Conservation (phyloP, 2,329 filamentous ascomycete species). For the Stylonectria norvegica region DNA sequence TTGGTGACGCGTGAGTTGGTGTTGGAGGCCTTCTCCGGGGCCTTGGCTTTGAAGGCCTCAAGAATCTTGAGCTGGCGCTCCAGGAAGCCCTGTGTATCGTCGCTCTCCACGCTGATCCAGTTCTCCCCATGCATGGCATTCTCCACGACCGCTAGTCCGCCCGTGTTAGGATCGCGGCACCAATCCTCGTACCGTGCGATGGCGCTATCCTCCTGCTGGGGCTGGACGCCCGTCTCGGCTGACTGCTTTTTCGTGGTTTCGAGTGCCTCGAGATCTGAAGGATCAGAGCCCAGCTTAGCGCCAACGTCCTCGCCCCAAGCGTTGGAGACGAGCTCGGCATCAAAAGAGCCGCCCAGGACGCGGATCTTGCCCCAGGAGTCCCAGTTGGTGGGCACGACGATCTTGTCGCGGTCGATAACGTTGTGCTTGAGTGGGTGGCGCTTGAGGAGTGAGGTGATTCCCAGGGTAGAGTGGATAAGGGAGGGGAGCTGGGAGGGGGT, state of each 20-base stretch:
- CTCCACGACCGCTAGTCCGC: conserved; percentile 45
- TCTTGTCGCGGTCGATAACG: conserved; percentile 89
- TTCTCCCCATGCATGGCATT: conserved; percentile 37
- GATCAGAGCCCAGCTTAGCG: conserved; percentile 38
- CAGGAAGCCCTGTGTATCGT: conserved; percentile 76
- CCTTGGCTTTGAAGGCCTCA: conserved; percentile 59
- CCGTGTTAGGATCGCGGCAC: conserved; percentile 70
- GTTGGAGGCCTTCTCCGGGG: conserved; percentile 41
- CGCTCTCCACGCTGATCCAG: conserved; percentile 35
- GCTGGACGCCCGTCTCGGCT: conserved; percentile 20
- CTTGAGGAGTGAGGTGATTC: conserved; percentile 79
- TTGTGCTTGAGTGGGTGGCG: conserved; percentile 80
- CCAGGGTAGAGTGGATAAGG: conserved; percentile 79
- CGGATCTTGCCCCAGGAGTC: conserved; percentile 98
- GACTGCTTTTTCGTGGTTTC: conserved; percentile 20
- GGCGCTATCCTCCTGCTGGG: conserved; percentile 49
- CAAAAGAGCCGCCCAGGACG: conserved; percentile 85
- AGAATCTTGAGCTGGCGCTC: conserved; percentile 70
- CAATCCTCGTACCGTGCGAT: conserved; percentile 75
- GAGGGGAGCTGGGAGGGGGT: conserved; percentile 73
- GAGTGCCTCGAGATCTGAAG: conserved; percentile 16
- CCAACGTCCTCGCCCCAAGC: conserved; percentile 86
- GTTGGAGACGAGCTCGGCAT: conserved; percentile 80
- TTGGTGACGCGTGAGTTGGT: no score
- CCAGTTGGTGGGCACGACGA: conserved; percentile 94